Percentiles rank a stretch among this genome's conserved stretches.
Conservation (phyloP, 805 yeast species). For the Ogataea kodamae region DNA sequence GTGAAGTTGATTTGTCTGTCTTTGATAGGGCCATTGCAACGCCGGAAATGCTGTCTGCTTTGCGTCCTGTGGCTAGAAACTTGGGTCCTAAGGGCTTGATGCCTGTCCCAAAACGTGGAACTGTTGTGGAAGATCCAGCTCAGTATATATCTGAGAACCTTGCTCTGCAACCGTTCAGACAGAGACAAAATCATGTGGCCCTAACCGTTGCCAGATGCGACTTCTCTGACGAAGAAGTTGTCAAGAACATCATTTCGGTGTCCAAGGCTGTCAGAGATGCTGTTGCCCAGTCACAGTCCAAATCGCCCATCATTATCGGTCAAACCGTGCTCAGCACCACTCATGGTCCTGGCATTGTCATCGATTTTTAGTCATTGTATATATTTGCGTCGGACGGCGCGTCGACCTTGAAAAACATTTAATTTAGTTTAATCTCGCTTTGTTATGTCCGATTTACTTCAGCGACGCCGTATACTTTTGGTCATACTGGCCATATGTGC, state of each 20-base stretch:
- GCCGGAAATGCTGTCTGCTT: constrained; percentile 65
- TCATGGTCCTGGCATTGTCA: constrained; percentile 75
- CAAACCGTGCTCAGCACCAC: constrained; percentile 66
- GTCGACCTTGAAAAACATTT: constrained; percentile 2
- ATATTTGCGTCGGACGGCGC: constrained; percentile 9
- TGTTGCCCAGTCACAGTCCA: constrained; percentile 53
- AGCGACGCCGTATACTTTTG: constrained; percentile 23
- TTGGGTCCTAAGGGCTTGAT: constrained; percentile 88
- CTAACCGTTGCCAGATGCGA: constrained; percentile 74
- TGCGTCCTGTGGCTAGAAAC: constrained; percentile 67
- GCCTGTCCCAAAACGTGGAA: constrained; percentile 85
- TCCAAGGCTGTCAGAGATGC: constrained; percentile 56
- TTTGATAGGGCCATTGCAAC: constrained; percentile 83
- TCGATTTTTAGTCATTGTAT: constrained; percentile 39
- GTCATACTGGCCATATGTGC: constrained; percentile 29
- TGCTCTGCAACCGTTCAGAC: constrained; percentile 78
- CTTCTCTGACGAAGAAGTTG: constrained; percentile 72
- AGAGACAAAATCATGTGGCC: constrained; percentile 55
- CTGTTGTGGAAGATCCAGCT: constrained; percentile 67
- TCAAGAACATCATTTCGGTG: constrained; percentile 66
- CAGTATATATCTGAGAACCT: constrained; percentile 49
- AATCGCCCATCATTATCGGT: constrained; percentile 68
- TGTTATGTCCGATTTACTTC: constrained; percentile 7
- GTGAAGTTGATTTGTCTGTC: constrained; percentile 45
- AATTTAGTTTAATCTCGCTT: constrained; percentile 1